Conservation (phyloP, 2,329 filamentous ascomycete genomes). For the Stagonosporopsis cucurbitacearum region DNA sequence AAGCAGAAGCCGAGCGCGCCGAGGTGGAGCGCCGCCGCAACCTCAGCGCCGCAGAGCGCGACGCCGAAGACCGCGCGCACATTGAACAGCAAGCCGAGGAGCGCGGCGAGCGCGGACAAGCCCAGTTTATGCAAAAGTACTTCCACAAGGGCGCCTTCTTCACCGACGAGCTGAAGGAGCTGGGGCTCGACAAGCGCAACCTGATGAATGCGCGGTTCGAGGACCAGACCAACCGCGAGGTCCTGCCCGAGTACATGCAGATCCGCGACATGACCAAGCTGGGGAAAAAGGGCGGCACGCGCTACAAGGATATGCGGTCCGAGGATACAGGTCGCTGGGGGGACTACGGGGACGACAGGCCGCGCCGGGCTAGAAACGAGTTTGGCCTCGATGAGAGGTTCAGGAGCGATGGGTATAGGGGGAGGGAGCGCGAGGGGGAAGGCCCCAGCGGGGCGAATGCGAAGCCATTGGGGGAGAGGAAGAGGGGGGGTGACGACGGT, state of each 20-base stretch:
- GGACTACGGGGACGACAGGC: conserved; percentile 61
- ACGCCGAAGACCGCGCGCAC: conserved; percentile 81
- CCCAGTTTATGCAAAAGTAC: conserved; percentile 93
- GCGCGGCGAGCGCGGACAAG: conserved; percentile 74
- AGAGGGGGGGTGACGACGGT: conserved; percentile 50
- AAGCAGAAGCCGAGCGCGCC: conserved; percentile 81
- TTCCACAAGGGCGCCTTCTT: conserved; percentile 97
- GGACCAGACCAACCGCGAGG: conserved; percentile 80
- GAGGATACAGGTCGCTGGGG: conserved; percentile 95
- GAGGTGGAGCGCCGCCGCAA: conserved; percentile 89
- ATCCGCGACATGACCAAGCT: conserved; percentile 92
- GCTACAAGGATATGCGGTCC: conserved; percentile 83
- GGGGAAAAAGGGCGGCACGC: conserved; percentile 88
- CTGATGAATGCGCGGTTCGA: conserved; percentile 88
- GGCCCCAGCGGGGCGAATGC: conserved; percentile 73
- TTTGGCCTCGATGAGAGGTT: conserved; percentile 69
- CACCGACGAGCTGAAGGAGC: conserved; percentile 76
- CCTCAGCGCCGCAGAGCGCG: conserved; percentile 83
- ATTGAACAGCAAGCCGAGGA: conserved; percentile 81
- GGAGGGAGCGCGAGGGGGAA: conserved; percentile 43
- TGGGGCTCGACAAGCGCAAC: conserved; percentile 79
- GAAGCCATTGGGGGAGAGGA: conserved; percentile 70
- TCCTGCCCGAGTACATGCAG: conserved; percentile 89
- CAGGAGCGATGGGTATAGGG: conserved; percentile 64
- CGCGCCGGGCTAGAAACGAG: conserved; percentile 50